A percentile compares a stretch with the other conserved stretches of the same genome.
These are phyloP conservation scores for Carallia pectinifolia DNA, from an alignment of 345 rosid genomes.

Conservation along the genomic window DNA sequence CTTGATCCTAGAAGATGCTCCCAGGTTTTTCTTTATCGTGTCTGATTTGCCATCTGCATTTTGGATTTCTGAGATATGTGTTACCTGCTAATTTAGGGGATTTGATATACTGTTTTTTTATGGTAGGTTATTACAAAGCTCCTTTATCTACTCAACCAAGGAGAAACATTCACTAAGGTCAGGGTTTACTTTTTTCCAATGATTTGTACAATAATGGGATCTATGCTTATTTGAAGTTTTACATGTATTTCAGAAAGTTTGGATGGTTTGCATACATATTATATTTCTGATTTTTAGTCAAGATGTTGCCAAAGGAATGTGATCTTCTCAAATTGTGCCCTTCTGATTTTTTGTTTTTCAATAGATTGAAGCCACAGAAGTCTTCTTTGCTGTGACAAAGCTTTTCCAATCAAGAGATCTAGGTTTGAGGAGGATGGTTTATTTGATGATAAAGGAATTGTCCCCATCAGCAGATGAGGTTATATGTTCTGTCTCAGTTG, in stretches of 20 bases:
- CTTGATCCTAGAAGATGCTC: constrained; percentile 97
- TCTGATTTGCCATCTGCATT: constrained; percentile 1
- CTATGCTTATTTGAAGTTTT: neutral
- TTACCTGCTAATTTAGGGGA: constrained; percentile 6
- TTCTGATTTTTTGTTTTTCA: constrained; percentile 15
- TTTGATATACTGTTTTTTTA: constrained; percentile 9
- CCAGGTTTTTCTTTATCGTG: constrained; percentile 51
- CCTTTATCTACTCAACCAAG: constrained; percentile 93
- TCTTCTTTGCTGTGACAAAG: constrained; percentile 93
- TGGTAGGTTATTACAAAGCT: constrained; percentile 89
- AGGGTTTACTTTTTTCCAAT: constrained; percentile 5
- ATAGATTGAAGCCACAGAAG: constrained; percentile 91
- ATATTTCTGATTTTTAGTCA: too few relatives aligned
- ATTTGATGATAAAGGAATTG: constrained; percentile 92
- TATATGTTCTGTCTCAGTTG: constrained; percentile 10
- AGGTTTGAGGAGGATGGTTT: constrained; percentile 97
- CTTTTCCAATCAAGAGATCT: constrained; percentile 93
- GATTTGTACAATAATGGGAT: neutral
- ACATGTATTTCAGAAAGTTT: neutral
- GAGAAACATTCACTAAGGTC: constrained; percentile 91
- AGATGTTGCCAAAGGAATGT: too few relatives aligned
- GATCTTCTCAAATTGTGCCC: constrained; percentile 3
- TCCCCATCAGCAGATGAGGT: constrained; percentile 99
- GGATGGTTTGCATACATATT: too few relatives aligned
- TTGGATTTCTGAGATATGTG: neutral